Evolutionary conservation across 192 early-diverging fungal genomes (phyloP).

Genomic region (Pilobolus umbonatus): DNA sequence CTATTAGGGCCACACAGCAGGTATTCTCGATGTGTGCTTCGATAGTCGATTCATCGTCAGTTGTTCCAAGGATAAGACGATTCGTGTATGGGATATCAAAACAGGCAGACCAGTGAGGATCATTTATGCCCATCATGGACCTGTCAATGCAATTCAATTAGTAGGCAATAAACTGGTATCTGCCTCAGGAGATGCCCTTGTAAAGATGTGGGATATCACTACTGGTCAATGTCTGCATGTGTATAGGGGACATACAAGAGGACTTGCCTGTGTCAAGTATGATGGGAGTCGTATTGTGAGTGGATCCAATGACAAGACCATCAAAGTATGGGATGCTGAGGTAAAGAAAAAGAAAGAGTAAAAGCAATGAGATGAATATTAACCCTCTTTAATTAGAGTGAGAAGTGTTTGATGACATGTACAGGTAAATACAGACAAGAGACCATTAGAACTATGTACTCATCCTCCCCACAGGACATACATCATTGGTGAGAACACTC

Average conservation of each 20-base stretch:
- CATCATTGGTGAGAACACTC: slow-evolving; percentile 77
- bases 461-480: slow-evolving; percentile 62
- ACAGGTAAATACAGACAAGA: slow-evolving; percentile 23
- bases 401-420: slow-evolving; percentile 48
- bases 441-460: neutral
- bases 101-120: slow-evolving; percentile 60
- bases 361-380: neutral
- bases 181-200: slow-evolving; percentile 78
- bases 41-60: slow-evolving; percentile 71
- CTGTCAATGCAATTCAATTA: slow-evolving; percentile 95
- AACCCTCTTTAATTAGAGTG: slow-evolving; percentile 50
- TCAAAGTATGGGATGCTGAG: slow-evolving; percentile 71
- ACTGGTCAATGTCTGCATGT: slow-evolving; percentile 62
- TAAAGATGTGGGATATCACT: slow-evolving; percentile 77
- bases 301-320: slow-evolving; percentile 77
- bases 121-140: slow-evolving; percentile 83
- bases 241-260: slow-evolving; percentile 72
- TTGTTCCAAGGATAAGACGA: slow-evolving; percentile 91
- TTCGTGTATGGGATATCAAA: slow-evolving; percentile 81
- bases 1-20: slow-evolving; percentile 64
- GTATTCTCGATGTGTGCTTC: slow-evolving; percentile 88
- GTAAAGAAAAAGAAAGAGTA: slow-evolving; percentile 6
- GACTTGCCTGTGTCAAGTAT: slow-evolving; percentile 87
- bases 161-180: slow-evolving; percentile 61
- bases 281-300: slow-evolving; percentile 80